Evolutionary conservation across 2,329 filamentous ascomycete genomes (phyloP).

Genomic region (Trichophyton equinum): DNA sequence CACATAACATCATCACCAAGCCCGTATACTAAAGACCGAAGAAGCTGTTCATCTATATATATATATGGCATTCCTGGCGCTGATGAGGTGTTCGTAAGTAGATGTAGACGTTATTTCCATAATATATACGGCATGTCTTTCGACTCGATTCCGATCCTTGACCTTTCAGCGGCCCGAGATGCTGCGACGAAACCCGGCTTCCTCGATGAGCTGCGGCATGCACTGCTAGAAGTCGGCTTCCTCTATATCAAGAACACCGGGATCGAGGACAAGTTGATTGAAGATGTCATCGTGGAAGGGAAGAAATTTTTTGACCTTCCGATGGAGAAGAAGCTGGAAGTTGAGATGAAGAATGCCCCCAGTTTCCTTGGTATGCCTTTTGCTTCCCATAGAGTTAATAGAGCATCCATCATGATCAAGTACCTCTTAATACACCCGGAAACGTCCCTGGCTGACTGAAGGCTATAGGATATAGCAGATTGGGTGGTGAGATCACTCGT

Average conservation of each 20-base stretch:
- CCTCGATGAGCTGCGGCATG: constrained; percentile 56
- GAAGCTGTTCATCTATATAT: neutral
- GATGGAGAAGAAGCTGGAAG: constrained; percentile 58
- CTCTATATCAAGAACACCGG: constrained; percentile 73
- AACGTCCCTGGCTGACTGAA: neutral
- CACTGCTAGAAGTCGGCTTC: constrained; percentile 77
- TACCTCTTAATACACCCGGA: too few relatives aligned
- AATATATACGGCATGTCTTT: constrained; percentile 47
- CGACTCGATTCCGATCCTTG: constrained; percentile 62
- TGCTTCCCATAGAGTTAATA: constrained; percentile 20
- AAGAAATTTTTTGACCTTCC: constrained; percentile 66
- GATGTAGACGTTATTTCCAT: neutral
- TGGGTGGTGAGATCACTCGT: constrained; percentile 54
- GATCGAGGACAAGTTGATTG: constrained; percentile 52
- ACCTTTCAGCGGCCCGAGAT: constrained; percentile 54
- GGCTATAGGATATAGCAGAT: constrained; percentile 26
- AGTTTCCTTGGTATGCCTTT: constrained; percentile 57
- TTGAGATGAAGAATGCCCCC: constrained; percentile 61
- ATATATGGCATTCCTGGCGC: too few relatives aligned
- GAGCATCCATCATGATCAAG: neutral
- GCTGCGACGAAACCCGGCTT: constrained; percentile 59
- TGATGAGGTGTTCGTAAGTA: neutral
- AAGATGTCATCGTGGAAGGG: constrained; percentile 54
- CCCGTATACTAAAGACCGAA: neutral
- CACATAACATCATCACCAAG: neutral